Base-by-base conservation (phyloP, 345 rosid species). In the Dipteronia sinensis region DNA sequence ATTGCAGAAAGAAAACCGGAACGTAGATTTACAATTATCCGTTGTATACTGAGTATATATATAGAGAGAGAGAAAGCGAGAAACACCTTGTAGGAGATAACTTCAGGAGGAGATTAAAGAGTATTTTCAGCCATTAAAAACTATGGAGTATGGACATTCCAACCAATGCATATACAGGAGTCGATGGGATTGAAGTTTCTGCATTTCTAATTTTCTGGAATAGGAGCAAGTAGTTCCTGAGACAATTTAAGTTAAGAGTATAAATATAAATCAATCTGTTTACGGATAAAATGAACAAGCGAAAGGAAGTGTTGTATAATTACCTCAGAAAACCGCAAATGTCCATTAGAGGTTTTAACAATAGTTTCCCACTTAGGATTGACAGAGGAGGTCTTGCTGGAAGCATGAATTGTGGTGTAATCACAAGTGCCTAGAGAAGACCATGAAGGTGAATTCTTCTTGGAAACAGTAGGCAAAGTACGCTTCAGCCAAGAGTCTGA, bases 401-500 rank as follows among this genome's bases (percentile, higher is more conserved):
- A 67, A 72, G 81, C 79, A 53, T 81, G 78, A 77, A 64, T 25
- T 85, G 82, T 81, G 17, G 76, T 74, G 71, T 74, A 16, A 68
- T 66, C 67, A 31, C 66, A 80, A 53, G 63, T 67, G 6, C 79
- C 88, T 38, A 82, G 70, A 71, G 84, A 69, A 63, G 88, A 79
- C 76, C 77, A 79, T 67, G 87, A 59, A 65, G 88, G 75, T 49
- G 89, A 73, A 59, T 81, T 89, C 82, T 85, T 89, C 34, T 87
- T 71, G 27, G 91, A 82, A 53, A 90, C 82, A 27, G 87, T 75
- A 59, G 94, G 94, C 75, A 95, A 77, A 0, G 98, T 81, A 53
- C 92, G 91, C 80, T 65, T 88, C 72, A 95, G 78, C 99, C 99
- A 95, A 31, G 99, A 93, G 76, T 95, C 97, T 17, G 98, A 88